A percentile compares a stretch with the other conserved stretches of the same genome.
Conservation (phyloP, 2,329 filamentous ascomycete genomes). For the Cercospora zeae-maydis region DNA sequence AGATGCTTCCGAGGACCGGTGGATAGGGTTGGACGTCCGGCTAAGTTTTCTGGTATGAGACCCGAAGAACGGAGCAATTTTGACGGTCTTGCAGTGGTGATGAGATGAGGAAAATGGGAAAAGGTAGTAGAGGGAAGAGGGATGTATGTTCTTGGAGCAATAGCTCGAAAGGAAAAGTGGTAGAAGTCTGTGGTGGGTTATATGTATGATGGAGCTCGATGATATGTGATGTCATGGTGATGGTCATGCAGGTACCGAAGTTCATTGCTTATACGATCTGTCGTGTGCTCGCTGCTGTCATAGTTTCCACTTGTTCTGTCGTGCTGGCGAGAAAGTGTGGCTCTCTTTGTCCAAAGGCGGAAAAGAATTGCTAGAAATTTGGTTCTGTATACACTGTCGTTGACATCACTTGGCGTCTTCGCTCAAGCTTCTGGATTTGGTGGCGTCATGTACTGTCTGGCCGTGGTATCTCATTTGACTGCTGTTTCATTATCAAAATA, state of each 20-base stretch:
- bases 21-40: not conserved
- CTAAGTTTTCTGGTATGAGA: not conserved
- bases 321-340: not conserved
- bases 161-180: not conserved
- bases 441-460: not conserved
- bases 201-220: conserved; percentile 1
- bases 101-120: not conserved
- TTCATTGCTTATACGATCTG: not conserved
- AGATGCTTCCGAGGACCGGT: not conserved
- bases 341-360: not conserved
- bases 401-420: not conserved
- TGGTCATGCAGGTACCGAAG: conserved; percentile 12
- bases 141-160: not conserved
- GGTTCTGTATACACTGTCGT: not conserved
- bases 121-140: not conserved
- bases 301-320: not conserved
- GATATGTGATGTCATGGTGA: conserved; percentile 6
- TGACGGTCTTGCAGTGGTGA: not conserved
- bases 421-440: not conserved
- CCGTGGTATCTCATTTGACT: conserved; percentile 4
- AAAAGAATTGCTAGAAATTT: not conserved
- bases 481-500: not conserved
- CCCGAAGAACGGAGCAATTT: conserved; percentile 6
- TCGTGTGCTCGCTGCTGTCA: conserved; percentile 4
- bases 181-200: not conserved